phyloP scores from a whole-genome alignment of 2,329 filamentous ascomycete species.

The Colletotrichum nymphaeae region DNA sequence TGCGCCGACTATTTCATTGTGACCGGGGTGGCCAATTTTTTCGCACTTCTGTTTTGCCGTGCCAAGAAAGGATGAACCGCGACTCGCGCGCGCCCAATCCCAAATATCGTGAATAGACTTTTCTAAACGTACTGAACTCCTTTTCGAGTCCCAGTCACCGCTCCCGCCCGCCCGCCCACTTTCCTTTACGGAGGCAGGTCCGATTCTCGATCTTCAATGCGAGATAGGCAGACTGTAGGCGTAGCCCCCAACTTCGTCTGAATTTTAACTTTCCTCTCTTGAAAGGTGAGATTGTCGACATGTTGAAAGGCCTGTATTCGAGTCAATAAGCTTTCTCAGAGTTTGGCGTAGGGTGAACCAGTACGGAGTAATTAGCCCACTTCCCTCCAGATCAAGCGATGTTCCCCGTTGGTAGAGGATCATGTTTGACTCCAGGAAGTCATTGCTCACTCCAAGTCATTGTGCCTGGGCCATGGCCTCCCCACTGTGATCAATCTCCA shows the following conservation, averaged over 20 bases:
- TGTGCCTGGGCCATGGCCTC: background rate
- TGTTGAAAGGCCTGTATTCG: background rate
- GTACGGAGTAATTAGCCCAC: background rate
- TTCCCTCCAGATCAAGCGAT: background rate
- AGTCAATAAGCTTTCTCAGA: background rate
- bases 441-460: background rate
- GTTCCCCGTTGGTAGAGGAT: background rate
- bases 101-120: background rate
- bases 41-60: background rate
- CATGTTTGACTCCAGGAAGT: background rate
- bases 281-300: background rate
- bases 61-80: conserved; percentile 21
- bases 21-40: background rate
- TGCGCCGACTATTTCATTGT: conserved; percentile 13
- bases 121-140: background rate
- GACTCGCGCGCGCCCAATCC: conserved; percentile 9
- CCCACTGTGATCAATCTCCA: background rate
- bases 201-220: background rate
- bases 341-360: background rate
- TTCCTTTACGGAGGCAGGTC: background rate
- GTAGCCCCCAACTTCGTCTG: background rate
- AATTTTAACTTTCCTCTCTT: background rate
- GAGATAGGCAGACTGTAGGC: background rate
- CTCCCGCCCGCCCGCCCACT: background rate
- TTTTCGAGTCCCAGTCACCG: background rate